Evolutionary conservation across 2,329 filamentous ascomycete species (phyloP), one percentile per base, ranked within the genome.

Genomic region (Leptodontidium sp.): DNA sequence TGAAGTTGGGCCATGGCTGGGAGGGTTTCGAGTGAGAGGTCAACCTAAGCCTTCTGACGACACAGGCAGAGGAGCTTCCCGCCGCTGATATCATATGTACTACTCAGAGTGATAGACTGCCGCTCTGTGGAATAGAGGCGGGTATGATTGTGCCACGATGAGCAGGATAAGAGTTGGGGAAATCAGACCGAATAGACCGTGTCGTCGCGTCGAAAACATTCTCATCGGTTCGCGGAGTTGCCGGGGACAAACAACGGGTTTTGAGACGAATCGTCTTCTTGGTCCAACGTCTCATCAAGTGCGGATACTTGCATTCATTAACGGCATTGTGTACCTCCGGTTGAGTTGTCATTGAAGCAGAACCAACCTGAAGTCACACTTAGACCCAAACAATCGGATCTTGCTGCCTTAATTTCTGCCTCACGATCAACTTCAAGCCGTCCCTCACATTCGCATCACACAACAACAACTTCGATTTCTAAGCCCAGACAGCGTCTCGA

Each of bases 361-460:
- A 24, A 14, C 11, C 38, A 40, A 40, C 11, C 38, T 32, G 24
- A 17, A 4, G 50, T 53, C 24, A 26, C 11, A 53, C 52, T 29
- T 35, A 35, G 47, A 65, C 47, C 63, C 53, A 38, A 35, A 5
- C 11, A 40, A 26, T 52, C 26, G 53, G 64, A 59, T 65, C n/a
- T 66, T 26, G 32, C 26, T 57, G 62, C 62, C 62, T 64, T 21
- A 65, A 32, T 47, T 43, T 59, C 45, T 50, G 43, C 32, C 61
- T 63, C 29, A n/a, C 62, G 35, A 43, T 49, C 6, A 65, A 57
- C 40, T 14, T 26, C 52, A 21, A 29, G 14, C 35, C 38, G n/a
- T n/a, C 21, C 17, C 35, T 57, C 50, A 35, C 43, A 35, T 21
- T 35, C 47, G 8, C n/a, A 50, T 49, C 21, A 55, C 64, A 66